Evolutionary conservation across 2,329 filamentous ascomycete genomes (phyloP).

Genomic region (Penicillium rolfsii): DNA sequence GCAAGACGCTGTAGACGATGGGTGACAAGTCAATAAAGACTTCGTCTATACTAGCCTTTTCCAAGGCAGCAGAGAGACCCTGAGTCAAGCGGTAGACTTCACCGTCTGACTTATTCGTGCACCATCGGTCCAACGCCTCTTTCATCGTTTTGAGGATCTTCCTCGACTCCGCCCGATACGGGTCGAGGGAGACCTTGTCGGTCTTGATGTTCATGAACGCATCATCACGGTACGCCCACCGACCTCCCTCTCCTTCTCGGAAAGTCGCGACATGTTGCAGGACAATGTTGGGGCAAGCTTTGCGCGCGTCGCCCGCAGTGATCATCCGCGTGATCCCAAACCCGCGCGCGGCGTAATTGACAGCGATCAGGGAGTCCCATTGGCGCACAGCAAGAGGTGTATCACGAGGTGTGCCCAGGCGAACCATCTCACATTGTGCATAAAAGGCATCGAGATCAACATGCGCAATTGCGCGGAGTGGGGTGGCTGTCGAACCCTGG

Average conservation of each 20-base stretch:
- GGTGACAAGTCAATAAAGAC: constrained; percentile 91
- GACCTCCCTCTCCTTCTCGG: constrained; percentile 80
- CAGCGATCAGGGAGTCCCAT: constrained; percentile 91
- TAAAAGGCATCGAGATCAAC: constrained; percentile 98
- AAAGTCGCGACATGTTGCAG: constrained; percentile 94
- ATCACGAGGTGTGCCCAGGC: constrained; percentile 72
- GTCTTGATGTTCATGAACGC: constrained; percentile 77
- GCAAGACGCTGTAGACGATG: constrained; percentile 74
- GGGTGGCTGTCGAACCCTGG: constrained; percentile 70
- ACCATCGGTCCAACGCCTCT: constrained; percentile 63
- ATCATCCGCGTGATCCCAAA: constrained; percentile 81
- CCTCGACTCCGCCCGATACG: constrained; percentile 82
- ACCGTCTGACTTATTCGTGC: constrained; percentile 26
- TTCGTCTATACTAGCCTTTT: constrained; percentile 95
- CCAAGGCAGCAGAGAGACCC: constrained; percentile 60
- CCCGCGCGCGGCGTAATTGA: constrained; percentile 89
- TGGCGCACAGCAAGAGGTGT: constrained; percentile 90
- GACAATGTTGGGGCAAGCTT: constrained; percentile 81
- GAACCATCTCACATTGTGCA: constrained; percentile 91
- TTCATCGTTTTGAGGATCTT: constrained; percentile 81
- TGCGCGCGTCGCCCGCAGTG: constrained; percentile 77
- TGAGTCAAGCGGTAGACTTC: constrained; percentile 29
- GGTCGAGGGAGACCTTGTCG: constrained; percentile 92
- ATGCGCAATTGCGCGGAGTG: constrained; percentile 84
- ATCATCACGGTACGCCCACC: constrained; percentile 88